Evolutionary conservation across 306 rosid species (phyloP).

Genomic region (Inga leiocalycina): DNA sequence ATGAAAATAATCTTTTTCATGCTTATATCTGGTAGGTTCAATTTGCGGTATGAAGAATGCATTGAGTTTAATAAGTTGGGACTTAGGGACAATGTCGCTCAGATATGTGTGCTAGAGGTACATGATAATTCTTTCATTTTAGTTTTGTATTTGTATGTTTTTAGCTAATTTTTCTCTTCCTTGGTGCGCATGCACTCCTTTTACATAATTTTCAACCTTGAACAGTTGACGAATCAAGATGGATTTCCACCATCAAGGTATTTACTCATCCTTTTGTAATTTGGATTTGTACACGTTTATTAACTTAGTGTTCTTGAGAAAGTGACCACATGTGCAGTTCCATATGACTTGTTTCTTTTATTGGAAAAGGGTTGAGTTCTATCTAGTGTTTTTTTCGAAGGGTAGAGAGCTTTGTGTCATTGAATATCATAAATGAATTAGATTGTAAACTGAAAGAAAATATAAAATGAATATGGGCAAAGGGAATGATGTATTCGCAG

Average conservation of each 20-base stretch:
- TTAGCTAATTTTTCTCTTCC: constrained; percentile 18
- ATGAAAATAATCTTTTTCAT: constrained; percentile 3
- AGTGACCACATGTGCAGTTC: constrained; percentile 1
- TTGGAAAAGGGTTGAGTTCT: constrained; percentile 11
- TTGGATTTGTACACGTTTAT: constrained; percentile 22
- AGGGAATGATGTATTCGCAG: background rate
- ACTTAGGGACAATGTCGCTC: constrained; percentile 93
- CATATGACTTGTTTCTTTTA: background rate
- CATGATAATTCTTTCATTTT: constrained; percentile 1
- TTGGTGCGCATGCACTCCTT: constrained; percentile 29
- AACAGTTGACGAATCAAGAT: constrained; percentile 58
- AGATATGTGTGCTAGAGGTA: constrained; percentile 94
- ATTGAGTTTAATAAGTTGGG: constrained; percentile 88
- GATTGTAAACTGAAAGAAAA: constrained; percentile 6
- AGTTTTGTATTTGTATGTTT: constrained; percentile 10
- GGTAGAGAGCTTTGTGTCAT: constrained; percentile 6
- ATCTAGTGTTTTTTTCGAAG: background rate
- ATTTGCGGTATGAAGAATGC: constrained; percentile 74
- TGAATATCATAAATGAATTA: background rate
- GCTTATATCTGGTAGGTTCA: constrained; percentile 62
- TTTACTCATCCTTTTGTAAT: constrained; percentile 22
- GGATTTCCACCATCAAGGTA: constrained; percentile 63
- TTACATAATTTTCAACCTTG: constrained; percentile 27
- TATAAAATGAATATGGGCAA: background rate
- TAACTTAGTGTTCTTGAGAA: constrained; percentile 6